These are phyloP conservation scores for Marasmius sp. DNA, from an alignment of 1,284 basidiomycete species.

Conservation along the genomic window DNA sequence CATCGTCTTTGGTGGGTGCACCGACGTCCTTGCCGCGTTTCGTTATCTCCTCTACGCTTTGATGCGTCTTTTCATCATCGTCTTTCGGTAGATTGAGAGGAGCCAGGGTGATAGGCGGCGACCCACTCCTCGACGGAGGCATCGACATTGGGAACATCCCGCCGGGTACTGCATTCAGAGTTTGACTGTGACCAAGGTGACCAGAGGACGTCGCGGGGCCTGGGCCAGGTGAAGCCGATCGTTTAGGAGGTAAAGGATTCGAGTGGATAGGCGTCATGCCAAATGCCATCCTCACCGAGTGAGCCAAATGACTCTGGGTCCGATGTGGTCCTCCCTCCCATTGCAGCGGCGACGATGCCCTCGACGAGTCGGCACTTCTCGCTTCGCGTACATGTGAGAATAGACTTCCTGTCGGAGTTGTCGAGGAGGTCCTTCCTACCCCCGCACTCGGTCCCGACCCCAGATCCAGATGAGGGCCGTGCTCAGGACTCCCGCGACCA, in stretches of 20 bases:
- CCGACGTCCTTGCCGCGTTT: conserved; percentile 19
- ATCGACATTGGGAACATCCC: conserved; percentile 27
- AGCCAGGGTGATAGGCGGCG: conserved; percentile 69
- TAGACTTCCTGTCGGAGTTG: background rate
- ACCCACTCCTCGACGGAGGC: conserved; percentile 57
- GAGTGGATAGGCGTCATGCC: conserved; percentile 84
- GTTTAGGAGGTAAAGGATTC: background rate
- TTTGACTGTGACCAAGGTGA: conserved; percentile 24
- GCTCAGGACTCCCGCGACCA: conserved; percentile 42
- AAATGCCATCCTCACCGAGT: conserved; percentile 81
- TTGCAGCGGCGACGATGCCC: background rate
- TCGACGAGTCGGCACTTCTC: conserved; percentile 1
- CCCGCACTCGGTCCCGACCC: conserved; percentile 33
- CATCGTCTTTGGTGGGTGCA: conserved; percentile 13
- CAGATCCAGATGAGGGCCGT: conserved; percentile 39
- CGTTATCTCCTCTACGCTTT: background rate
- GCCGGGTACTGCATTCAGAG: conserved; percentile 11
- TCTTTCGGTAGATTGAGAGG: conserved; percentile 50
- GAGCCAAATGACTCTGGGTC: conserved; percentile 52
- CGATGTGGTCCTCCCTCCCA: conserved; percentile 11
- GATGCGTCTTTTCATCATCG: conserved; percentile 10
- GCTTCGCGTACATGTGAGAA: background rate
- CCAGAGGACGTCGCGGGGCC: background rate
- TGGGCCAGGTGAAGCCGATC: conserved; percentile 15
- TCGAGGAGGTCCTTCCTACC: conserved; percentile 24